Percentiles rank a stretch among this genome's conserved stretches.
Conservation (phyloP, 2,329 filamentous ascomycete genomes). For the Fusarium subglutinans region DNA sequence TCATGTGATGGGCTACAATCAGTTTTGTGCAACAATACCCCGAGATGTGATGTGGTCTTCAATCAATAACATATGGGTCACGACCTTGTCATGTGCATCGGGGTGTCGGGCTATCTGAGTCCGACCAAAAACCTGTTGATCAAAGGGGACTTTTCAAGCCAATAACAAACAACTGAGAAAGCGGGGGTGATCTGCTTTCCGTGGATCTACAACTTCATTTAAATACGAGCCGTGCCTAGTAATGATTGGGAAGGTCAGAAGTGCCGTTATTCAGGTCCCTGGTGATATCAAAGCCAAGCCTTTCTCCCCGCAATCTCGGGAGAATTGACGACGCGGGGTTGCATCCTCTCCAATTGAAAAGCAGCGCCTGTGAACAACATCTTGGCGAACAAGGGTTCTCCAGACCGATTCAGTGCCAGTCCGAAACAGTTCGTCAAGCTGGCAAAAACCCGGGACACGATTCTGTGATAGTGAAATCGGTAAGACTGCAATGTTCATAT, state of each 20-base stretch:
- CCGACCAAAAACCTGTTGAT: background rate
- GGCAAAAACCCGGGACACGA: background rate
- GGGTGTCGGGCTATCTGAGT: background rate
- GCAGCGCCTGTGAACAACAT: background rate
- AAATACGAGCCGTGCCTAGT: background rate
- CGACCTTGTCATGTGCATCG: background rate
- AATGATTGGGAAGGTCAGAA: background rate
- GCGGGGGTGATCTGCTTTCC: accelerated
- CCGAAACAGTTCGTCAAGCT: no score
- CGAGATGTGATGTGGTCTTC: accelerated
- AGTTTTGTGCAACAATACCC: background rate
- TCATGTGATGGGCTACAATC: background rate
- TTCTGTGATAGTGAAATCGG: background rate
- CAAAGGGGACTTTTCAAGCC: background rate
- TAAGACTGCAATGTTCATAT: no score
- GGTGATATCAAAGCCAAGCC: background rate
- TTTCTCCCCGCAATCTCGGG: background rate
- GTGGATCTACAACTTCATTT: background rate
- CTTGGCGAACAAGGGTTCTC: background rate
- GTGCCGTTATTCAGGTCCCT: background rate
- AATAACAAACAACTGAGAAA: background rate
- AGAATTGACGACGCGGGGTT: background rate
- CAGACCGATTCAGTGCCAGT: background rate
- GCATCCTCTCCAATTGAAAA: background rate
- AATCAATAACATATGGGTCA: background rate